phyloP scores from a whole-genome alignment of 2,329 filamentous ascomycete species.

The Fusarium multiceps region DNA sequence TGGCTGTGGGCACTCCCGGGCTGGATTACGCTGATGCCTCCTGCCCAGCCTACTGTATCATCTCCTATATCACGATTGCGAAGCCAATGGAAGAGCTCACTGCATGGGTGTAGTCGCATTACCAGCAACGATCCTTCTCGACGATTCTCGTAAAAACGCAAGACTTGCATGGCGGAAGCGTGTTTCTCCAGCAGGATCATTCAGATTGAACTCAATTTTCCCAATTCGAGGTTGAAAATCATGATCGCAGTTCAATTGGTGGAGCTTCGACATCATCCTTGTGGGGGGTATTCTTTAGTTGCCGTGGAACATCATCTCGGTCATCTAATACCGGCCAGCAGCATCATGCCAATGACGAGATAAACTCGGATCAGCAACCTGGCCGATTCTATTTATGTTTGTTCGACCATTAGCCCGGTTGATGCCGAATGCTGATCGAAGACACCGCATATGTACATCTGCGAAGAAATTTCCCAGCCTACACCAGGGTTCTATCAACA shows the following conservation, averaged over 20 bases:
- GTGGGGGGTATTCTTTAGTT: slow-evolving; percentile 19
- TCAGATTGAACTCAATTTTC: slow-evolving; percentile 6
- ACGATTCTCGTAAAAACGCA: slow-evolving; percentile 20
- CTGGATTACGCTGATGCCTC: slow-evolving; percentile 14
- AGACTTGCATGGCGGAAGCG: slow-evolving; percentile 14
- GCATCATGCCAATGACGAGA: slow-evolving; percentile 26
- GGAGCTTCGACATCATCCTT: slow-evolving; percentile 34
- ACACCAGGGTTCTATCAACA: background rate
- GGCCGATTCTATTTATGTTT: background rate
- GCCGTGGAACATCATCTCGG: slow-evolving; percentile 26
- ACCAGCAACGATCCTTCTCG: slow-evolving; percentile 29
- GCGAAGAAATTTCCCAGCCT: background rate
- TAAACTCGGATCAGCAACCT: slow-evolving; percentile 31
- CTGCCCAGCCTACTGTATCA: slow-evolving; percentile 6
- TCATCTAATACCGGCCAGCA: slow-evolving; percentile 35
- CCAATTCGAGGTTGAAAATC: slow-evolving; percentile 13
- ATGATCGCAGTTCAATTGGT: slow-evolving; percentile 31
- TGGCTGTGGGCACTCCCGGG: slow-evolving; percentile 31
- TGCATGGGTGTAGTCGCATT: slow-evolving; percentile 27
- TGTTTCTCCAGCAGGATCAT: slow-evolving; percentile 12
- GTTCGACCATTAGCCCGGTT: background rate
- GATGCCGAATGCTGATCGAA: slow-evolving; percentile 1
- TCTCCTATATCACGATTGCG: slow-evolving; percentile 10
- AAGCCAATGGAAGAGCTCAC: slow-evolving; percentile 25
- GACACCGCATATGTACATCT: background rate